These are phyloP conservation scores for Hericium rajendrae DNA, from an alignment of 768 basidiomycete species.

Conservation along the genomic window DNA sequence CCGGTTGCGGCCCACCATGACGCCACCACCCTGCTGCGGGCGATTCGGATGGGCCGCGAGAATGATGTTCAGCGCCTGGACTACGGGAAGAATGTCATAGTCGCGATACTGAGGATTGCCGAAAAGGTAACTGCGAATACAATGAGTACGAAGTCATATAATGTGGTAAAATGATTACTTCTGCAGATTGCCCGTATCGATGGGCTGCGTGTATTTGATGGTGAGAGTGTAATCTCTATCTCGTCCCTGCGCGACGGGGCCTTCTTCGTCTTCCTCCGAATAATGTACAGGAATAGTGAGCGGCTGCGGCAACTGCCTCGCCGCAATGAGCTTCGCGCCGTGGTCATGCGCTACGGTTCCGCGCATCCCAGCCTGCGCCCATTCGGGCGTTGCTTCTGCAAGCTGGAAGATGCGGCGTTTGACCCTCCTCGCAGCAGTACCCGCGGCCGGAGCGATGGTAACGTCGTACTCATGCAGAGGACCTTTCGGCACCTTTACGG, in stretches of 20 bases:
- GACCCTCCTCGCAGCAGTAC: conserved; percentile 27
- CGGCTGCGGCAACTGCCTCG: conserved; percentile 31
- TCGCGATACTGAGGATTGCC: conserved; percentile 34
- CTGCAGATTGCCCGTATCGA: conserved; percentile 33
- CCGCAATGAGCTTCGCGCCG: conserved; percentile 36
- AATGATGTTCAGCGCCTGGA: conserved; percentile 42
- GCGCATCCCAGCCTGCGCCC: conserved; percentile 30
- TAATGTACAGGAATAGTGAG: conserved; percentile 29
- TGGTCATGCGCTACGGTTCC: conserved; percentile 38
- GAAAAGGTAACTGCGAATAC: conserved; percentile 29
- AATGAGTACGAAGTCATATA: conserved; percentile 2
- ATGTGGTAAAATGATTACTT: conserved; percentile 22
- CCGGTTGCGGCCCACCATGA: conserved; percentile 42
- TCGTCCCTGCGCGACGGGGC: conserved; percentile 19
- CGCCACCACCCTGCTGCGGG: conserved; percentile 27
- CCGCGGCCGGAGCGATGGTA: conserved; percentile 27
- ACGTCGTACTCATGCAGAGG: conserved; percentile 42
- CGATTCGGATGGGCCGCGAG: conserved; percentile 35
- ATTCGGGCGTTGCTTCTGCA: conserved; percentile 33
- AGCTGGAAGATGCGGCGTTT: conserved; percentile 38
- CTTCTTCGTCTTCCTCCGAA: conserved; percentile 37
- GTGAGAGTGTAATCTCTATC: conserved; percentile 35
- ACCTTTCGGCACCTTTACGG: conserved; percentile 35
- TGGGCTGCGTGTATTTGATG: conserved; percentile 32
- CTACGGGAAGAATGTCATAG: conserved; percentile 37